phyloP scores from a whole-genome alignment of 208 protist species.

The Strigomonas culicis region DNA sequence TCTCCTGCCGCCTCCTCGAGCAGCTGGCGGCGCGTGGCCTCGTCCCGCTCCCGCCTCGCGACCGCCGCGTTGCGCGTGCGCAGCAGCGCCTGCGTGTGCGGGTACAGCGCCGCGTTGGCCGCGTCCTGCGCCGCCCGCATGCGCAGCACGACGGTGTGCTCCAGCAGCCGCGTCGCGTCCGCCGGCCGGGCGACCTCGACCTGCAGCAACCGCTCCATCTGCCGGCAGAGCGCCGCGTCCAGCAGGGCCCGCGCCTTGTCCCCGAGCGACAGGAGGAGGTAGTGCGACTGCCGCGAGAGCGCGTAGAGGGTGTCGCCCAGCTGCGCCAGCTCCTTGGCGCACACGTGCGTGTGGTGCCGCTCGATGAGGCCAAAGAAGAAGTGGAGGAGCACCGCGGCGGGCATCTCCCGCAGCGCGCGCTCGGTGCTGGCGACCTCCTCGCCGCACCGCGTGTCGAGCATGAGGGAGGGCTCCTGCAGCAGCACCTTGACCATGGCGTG shows the following conservation, averaged over 20 bases:
- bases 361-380: constrained; percentile 46
- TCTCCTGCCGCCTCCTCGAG: not conserved
- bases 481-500: constrained; percentile 41
- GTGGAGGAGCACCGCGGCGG: constrained; percentile 20
- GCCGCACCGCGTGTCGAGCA: too few relatives aligned
- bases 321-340: constrained; percentile 27
- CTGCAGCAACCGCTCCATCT: constrained; percentile 48
- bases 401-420: constrained; percentile 14
- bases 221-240: constrained; percentile 33
- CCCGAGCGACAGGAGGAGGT: constrained; percentile 26
- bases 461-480: constrained; percentile 20
- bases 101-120: constrained; percentile 25
- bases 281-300: constrained; percentile 35
- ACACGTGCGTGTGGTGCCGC: constrained; percentile 26
- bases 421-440: constrained; percentile 10
- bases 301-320: constrained; percentile 55
- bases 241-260: constrained; percentile 27
- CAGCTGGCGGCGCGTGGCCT: not conserved
- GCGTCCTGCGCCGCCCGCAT: constrained; percentile 37
- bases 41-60: not conserved
- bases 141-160: constrained; percentile 64
- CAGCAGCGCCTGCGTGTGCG: constrained; percentile 15
- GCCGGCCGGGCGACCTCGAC: constrained; percentile 22
- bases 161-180: constrained; percentile 38
- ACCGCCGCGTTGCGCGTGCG: constrained; percentile 19